Base-by-base conservation (phyloP, 768 basidiomycete species). In the Suillus lakei region DNA sequence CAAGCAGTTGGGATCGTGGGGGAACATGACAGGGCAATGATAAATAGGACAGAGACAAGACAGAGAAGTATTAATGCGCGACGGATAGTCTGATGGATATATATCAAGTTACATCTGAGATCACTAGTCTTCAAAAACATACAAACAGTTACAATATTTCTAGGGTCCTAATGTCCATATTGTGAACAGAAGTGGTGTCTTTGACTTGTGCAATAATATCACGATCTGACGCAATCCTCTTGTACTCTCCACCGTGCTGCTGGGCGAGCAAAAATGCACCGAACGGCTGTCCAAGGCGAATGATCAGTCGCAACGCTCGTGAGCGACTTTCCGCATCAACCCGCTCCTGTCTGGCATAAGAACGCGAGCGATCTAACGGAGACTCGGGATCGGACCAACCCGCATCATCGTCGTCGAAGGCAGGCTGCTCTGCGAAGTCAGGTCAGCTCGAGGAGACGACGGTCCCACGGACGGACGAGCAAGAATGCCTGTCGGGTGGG, bases 101-200 rank as follows among this genome's bases (percentile, higher is more conserved):
- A 43, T 43, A 18, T 43, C 41, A 43, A 43, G 41, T 21, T 5
- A 51, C 50, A 51, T 26, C 15, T 26, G 48, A 15, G 28, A 28
- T 18, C 18, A 10, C 43, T n/a, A n/a, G 10, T 5, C n/a, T 53
- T 10, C 2, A 18, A 30, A 48, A 15, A 23, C 23, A 53, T 30
- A 18, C 51, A 21, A 34, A 32, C 8, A 21, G 21, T 32, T 55
- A 55, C 53, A 55, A 55, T 55, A 55, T 55, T n/a, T 54, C 53
- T 32, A 54, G 30, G 4, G 30, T 54, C 10, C 53, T 54, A 3
- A 54, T 21, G 30, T 54, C 10, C 53, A 32, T 32, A 32, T 53
- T 12, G 30, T 53, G 51, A 32, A 32, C 51, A 54, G 18, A 32
- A 54, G 9, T 9, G 1, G 18, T 2, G 30, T 12, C 30, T 54